phyloP scores from a whole-genome alignment of 2,329 filamentous ascomycete species.

The Aspergillus calidoustus region DNA sequence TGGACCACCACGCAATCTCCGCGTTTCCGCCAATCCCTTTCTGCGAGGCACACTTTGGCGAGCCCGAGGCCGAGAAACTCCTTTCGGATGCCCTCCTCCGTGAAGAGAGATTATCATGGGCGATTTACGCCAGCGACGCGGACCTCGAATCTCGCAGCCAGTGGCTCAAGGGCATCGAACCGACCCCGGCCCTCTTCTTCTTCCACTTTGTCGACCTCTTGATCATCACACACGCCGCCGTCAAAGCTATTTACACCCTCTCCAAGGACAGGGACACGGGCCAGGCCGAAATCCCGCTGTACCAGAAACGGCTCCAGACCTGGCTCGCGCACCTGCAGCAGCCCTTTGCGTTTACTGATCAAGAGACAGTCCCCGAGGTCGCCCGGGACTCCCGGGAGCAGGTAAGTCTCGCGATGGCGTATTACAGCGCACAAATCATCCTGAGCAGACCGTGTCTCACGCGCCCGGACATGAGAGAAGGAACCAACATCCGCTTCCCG shows the following conservation, averaged over 20 bases:
- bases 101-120: neutral
- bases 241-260: constrained; percentile 1
- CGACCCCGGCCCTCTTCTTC: neutral
- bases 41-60: constrained; percentile 35
- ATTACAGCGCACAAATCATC: constrained; percentile 11
- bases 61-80: constrained; percentile 22
- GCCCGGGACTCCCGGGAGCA: neutral
- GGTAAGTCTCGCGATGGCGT: constrained; percentile 1
- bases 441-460: constrained; percentile 11
- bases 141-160: neutral
- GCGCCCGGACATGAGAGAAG: constrained; percentile 3
- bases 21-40: constrained; percentile 33
- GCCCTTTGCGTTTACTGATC: neutral
- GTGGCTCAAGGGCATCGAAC: neutral
- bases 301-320: neutral
- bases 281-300: neutral
- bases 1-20: constrained; percentile 38
- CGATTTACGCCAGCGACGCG: neutral
- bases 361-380: neutral
- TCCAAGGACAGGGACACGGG: neutral
- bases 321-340: neutral
- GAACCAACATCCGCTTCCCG: neutral
- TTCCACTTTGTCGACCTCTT: constrained; percentile 8
- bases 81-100: neutral
- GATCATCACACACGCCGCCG: constrained; percentile 7